These are phyloP conservation scores for Triticum monococcum DNA, from an alignment of 176 grass and related monocot genomes.

Conservation along the genomic window DNA sequence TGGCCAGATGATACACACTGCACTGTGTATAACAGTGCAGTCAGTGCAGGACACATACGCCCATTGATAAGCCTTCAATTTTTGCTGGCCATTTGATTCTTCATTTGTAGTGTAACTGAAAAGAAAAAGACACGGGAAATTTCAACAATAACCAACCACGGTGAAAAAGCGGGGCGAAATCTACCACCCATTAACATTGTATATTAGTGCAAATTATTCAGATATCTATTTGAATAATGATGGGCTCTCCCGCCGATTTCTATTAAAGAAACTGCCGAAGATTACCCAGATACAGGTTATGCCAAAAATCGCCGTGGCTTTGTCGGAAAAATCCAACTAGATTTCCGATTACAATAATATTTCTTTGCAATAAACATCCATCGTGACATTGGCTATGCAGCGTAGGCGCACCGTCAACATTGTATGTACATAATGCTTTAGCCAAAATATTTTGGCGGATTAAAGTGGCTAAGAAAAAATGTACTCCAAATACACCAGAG, in stretches of 20 bases:
- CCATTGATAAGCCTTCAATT: background rate
- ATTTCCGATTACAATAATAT: background rate
- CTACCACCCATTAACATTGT: background rate
- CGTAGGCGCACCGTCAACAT: too few relatives aligned
- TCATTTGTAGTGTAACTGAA: background rate
- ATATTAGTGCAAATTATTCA: background rate
- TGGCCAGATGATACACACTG: background rate
- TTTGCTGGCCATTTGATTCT: background rate
- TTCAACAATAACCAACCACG: background rate
- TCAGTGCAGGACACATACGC: background rate
- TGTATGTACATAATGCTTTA: too few relatives aligned
- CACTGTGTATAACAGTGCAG: constrained; percentile 14
- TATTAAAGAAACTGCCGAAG: too few relatives aligned
- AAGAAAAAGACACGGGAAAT: too few relatives aligned
- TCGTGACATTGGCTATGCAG: too few relatives aligned
- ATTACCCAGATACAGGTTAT: too few relatives aligned
- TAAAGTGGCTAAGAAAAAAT: too few relatives aligned
- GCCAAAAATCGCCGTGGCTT: background rate
- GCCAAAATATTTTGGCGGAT: too few relatives aligned
- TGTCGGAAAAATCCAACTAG: background rate
- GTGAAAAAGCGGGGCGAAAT: background rate
- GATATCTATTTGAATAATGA: background rate
- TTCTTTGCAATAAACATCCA: background rate
- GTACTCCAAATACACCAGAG: too few relatives aligned
- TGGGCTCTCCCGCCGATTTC: background rate